Percentiles rank a stretch among this genome's conserved stretches.
Conservation (phyloP, 1,284 basidiomycete genomes). For the Meripilus lineatus region DNA sequence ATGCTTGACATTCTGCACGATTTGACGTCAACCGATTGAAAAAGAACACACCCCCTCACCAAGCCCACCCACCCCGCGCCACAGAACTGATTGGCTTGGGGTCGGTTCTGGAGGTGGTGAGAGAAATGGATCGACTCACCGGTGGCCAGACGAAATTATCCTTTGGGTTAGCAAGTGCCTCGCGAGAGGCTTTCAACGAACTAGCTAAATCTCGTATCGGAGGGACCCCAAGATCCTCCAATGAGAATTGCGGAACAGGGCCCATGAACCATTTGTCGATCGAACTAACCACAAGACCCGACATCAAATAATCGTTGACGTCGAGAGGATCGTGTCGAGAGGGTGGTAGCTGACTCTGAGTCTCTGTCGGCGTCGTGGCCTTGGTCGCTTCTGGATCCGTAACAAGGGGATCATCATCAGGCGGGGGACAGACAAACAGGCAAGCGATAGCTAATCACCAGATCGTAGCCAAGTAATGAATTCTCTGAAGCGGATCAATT, state of each 20-base stretch:
- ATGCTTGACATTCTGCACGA: conserved; percentile 40
- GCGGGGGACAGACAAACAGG: not conserved
- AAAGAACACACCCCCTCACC: not conserved
- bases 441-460: conserved; percentile 43
- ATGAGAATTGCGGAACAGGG: conserved; percentile 50
- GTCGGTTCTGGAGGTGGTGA: too few relatives aligned
- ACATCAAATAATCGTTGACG: conserved; percentile 73
- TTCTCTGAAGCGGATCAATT: conserved; percentile 66
- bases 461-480: conserved; percentile 75
- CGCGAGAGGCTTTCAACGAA: conserved; percentile 8
- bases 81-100: too few relatives aligned
- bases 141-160: conserved; percentile 12
- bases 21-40: conserved; percentile 1
- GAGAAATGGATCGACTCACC: conserved; percentile 18
- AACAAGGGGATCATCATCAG: conserved; percentile 2
- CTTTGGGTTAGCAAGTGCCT: conserved; percentile 7
- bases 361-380: conserved; percentile 25
- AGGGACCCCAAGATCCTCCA: conserved; percentile 47
- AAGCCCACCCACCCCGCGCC: too few relatives aligned
- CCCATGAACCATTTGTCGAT: conserved; percentile 79
- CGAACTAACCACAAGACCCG: conserved; percentile 59
- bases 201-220: conserved; percentile 14
- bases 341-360: conserved; percentile 39
- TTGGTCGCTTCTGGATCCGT: conserved; percentile 22
- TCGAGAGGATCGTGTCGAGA: conserved; percentile 72